Evolutionary conservation across 768 basidiomycete genomes (phyloP).

Genomic region (Phlebiopsis flavidoalba): DNA sequence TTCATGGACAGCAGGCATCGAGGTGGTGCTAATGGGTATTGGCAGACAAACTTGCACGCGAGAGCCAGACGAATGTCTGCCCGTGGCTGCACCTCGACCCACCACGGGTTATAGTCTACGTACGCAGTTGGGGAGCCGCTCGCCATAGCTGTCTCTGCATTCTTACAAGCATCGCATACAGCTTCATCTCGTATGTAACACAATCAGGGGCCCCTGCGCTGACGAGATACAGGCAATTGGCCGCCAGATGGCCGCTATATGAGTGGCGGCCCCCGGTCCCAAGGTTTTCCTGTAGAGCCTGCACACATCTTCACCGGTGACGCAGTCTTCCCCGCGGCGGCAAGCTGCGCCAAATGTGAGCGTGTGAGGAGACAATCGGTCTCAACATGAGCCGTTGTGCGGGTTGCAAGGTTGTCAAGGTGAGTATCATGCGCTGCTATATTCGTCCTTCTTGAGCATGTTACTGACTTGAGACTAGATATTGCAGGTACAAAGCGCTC

Average conservation of each 20-base stretch:
- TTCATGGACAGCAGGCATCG: background rate
- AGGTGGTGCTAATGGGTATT: background rate
- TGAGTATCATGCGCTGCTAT: background rate
- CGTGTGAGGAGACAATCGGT: constrained; percentile 7
- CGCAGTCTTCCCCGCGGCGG: constrained; percentile 10
- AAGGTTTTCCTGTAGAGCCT: no score
- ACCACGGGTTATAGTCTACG: constrained; percentile 10
- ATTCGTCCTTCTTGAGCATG: background rate
- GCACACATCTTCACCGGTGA: background rate
- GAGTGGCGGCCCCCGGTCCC: background rate
- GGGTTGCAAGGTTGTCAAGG: constrained; percentile 14
- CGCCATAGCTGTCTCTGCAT: background rate
- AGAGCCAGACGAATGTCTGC: constrained; percentile 6
- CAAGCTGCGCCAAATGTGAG: constrained; percentile 14
- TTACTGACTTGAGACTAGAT: background rate
- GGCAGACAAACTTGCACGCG: constrained; percentile 12
- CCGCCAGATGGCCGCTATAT: background rate
- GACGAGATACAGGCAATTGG: background rate
- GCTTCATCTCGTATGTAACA: constrained; percentile 16
- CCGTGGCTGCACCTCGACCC: constrained; percentile 10
- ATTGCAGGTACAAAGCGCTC: constrained; percentile 10
- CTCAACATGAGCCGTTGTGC: constrained; percentile 4
- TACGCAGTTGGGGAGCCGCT: background rate
- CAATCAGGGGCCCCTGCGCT: constrained; percentile 6
- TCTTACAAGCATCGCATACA: background rate